Percentiles rank a stretch among this genome's conserved stretches.
These are phyloP conservation scores for Amanita pallidorosea DNA, from an alignment of 768 basidiomycete species.

Conservation along the genomic window DNA sequence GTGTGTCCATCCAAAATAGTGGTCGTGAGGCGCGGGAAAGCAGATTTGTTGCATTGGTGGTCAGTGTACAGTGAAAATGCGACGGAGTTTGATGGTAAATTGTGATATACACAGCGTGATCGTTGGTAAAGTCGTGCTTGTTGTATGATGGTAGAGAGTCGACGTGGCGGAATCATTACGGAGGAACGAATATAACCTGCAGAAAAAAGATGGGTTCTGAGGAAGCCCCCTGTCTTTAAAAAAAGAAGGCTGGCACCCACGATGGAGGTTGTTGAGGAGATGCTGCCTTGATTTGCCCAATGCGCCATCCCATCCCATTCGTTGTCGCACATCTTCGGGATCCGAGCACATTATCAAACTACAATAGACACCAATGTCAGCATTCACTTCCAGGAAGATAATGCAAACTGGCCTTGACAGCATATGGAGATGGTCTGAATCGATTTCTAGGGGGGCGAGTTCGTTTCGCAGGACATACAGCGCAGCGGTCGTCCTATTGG, in stretches of 20 bases:
- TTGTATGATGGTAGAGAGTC: slow-evolving; percentile 74
- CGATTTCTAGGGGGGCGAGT: slow-evolving; percentile 71
- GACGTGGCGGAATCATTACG: slow-evolving; percentile 86
- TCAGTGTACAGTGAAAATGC: slow-evolving; percentile 82
- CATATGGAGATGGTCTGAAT: slow-evolving; percentile 73
- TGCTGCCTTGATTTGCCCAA: slow-evolving; percentile 65
- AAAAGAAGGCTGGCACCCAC: slow-evolving; percentile 29
- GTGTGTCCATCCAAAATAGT: slow-evolving; percentile 77
- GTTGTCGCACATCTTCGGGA: slow-evolving; percentile 68
- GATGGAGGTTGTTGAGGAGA: slow-evolving; percentile 72
- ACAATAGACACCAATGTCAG: slow-evolving; percentile 10
- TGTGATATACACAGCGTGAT: slow-evolving; percentile 80
- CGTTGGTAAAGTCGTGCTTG: slow-evolving; percentile 81
- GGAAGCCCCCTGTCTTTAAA: background rate
- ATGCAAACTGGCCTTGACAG: slow-evolving; percentile 62
- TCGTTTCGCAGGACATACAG: slow-evolving; percentile 81
- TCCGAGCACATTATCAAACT: slow-evolving; percentile 92
- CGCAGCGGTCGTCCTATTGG: slow-evolving; percentile 68
- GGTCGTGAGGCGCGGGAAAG: slow-evolving; percentile 81
- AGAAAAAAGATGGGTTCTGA: slow-evolving; percentile 5
- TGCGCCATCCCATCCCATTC: slow-evolving; percentile 87
- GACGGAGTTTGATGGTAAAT: slow-evolving; percentile 41
- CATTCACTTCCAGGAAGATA: slow-evolving; percentile 7
- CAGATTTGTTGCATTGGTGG: slow-evolving; percentile 69
- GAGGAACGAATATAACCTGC: slow-evolving; percentile 83